Percentiles rank a stretch among this genome's conserved stretches.
Evolutionary conservation across 192 early-diverging fungal genomes (phyloP).

Genomic region (Entophlyctis helioformis): DNA sequence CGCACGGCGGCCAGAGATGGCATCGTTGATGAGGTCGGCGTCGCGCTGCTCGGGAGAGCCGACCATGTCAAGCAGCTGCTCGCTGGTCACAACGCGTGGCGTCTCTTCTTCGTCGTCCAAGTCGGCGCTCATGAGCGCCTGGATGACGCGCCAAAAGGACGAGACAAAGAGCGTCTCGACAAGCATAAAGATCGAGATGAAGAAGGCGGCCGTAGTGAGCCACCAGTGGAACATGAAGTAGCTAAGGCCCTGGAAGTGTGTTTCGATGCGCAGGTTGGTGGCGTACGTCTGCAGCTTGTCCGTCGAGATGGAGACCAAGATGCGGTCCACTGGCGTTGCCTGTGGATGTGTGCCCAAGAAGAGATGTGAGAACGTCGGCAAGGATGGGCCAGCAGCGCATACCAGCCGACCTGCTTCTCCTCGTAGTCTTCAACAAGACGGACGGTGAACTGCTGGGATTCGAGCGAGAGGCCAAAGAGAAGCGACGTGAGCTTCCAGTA

Average conservation of each 20-base stretch:
- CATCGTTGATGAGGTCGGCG: no score
- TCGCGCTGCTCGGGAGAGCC: no score
- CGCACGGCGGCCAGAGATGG: no score
- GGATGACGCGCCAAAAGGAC: slow-evolving; percentile 11
- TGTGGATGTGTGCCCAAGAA: neutral
- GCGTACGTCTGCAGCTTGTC: slow-evolving; percentile 39
- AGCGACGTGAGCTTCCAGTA: slow-evolving; percentile 27
- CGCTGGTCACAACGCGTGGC: no score
- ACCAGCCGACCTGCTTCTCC: neutral
- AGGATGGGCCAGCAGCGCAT: neutral
- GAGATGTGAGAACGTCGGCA: neutral
- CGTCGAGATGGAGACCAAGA: slow-evolving; percentile 33
- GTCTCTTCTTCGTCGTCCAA: no score
- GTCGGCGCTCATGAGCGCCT: no score
- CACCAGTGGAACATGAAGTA: slow-evolving; percentile 71
- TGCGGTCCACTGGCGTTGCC: slow-evolving; percentile 32
- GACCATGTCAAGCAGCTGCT: no score
- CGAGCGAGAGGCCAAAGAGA: slow-evolving; percentile 15
- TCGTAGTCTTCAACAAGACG: neutral
- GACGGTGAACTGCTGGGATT: neutral
- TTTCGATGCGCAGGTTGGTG: slow-evolving; percentile 28
- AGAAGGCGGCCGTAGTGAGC: slow-evolving; percentile 41
- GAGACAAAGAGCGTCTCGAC: slow-evolving; percentile 33
- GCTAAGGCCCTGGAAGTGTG: slow-evolving; percentile 54
- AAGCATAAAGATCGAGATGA: slow-evolving; percentile 36